Base-by-base conservation (phyloP, 257 asterid species). In the Ligustrum vulgare region DNA sequence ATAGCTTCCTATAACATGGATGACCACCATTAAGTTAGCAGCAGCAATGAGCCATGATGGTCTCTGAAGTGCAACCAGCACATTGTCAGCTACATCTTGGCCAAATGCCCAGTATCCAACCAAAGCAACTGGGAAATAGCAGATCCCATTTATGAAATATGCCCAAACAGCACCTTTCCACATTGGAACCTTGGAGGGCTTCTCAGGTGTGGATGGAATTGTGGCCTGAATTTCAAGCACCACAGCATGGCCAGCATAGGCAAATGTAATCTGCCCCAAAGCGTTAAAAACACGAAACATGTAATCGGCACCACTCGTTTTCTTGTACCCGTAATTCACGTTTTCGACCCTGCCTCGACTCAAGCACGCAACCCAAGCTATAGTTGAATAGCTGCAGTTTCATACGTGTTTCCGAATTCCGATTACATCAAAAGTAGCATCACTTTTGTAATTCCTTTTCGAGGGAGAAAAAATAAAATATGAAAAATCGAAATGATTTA, bases 31-130 rank as follows among this genome's bases (percentile, higher is more conserved):
- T 72, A 93, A 49, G 67, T 93, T 93, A 60, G 98, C 96, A 23
- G 92, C 86, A 9, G 98, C 98, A 72, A 93, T 91, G 28, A 93
- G 96, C 98, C 98, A 93, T 0, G 90, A 82, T 11, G 98, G 98
- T 73, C 84, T 89, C 79, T 88, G 72, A 6, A 93, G 96, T 45
- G 88, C 91, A 4, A 88, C 96, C 2, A 93, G 76, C 22, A 93
- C 89, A 28, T 93, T 93, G 58, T 93, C 98, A 2, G 89, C 32
- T 6, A 93, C 98, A 6, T 90, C 92, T 56, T 84, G 92, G 32
- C 97, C 98, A 39, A 93, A 93, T 4, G 95, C 94, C 94, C 96
- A 91, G 73, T 93, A 93, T 4, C 98, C 96, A 4, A 91, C 81
- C 15, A 89, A 78, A 41, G 98, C 96, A 1, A 93, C 98, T 0